These are phyloP conservation scores for Botryotinia convoluta DNA, from an alignment of 2,329 filamentous ascomycete species.

Conservation along the genomic window DNA sequence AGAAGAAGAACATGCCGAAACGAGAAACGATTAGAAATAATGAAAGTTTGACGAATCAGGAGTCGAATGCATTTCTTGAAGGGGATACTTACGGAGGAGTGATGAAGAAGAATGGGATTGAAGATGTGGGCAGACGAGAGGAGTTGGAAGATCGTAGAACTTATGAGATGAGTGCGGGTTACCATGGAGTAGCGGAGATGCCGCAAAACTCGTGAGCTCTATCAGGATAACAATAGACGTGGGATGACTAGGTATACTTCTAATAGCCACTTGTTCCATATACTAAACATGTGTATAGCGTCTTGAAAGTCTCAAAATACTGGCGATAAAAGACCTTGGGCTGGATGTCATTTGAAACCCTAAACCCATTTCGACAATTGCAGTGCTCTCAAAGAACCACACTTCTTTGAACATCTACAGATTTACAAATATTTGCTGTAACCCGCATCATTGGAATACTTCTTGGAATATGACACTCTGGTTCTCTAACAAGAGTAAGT, in stretches of 20 bases:
- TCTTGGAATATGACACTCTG: background rate
- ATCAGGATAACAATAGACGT: background rate
- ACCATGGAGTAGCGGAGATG: conserved; percentile 1
- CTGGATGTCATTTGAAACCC: background rate
- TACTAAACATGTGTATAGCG: background rate
- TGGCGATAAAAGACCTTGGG: background rate
- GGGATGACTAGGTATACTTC: background rate
- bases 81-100: background rate
- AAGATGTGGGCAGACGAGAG: background rate
- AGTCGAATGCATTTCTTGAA: background rate
- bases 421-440: no score
- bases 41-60: background rate
- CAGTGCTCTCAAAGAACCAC: background rate
- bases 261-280: background rate
- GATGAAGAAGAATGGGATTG: background rate
- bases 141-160: background rate
- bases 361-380: background rate
- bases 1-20: background rate
- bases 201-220: background rate
- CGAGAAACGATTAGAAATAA: background rate
- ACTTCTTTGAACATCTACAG: background rate
- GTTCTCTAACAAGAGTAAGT: background rate
- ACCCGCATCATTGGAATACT: background rate
- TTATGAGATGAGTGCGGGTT: conserved; percentile 8
- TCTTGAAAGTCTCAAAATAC: background rate